phyloP scores from a whole-genome alignment of 1,284 basidiomycete species.

The Austropuccinia psidii region DNA sequence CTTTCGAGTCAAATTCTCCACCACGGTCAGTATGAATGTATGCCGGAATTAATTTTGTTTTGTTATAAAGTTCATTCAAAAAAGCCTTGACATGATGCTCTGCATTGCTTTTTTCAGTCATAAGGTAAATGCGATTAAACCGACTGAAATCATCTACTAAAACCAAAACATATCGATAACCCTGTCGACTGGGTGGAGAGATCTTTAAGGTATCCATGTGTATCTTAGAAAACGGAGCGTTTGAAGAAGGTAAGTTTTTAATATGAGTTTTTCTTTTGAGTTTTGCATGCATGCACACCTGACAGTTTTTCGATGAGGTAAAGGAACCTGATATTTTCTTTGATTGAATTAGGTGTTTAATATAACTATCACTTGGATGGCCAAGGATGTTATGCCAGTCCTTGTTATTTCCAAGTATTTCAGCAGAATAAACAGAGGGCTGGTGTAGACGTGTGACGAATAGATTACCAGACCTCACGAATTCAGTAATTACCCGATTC shows the following conservation, averaged over 20 bases:
- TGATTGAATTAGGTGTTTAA: no score
- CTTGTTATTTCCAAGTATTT: no score
- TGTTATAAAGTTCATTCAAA: not conserved
- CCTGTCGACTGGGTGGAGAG: not conserved
- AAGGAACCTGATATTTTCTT: no score
- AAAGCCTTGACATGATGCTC: not conserved
- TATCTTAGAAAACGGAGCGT: not conserved
- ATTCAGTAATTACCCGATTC: no score
- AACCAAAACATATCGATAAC: not conserved
- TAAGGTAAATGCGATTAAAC: not conserved
- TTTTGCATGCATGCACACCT: not conserved
- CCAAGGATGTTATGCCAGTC: no score
- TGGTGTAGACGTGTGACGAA: no score
- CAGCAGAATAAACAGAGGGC: no score
- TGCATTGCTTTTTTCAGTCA: not conserved
- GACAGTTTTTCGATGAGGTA: not conserved
- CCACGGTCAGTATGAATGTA: not conserved
- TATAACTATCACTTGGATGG: no score
- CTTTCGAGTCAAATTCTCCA: not conserved
- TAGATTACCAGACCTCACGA: no score
- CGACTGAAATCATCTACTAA: slow-evolving; percentile 1
- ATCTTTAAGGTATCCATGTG: not conserved
- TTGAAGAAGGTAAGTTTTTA: not conserved
- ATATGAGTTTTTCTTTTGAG: not conserved
- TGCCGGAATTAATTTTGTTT: not conserved